These are phyloP conservation scores for Fusarium penzigii DNA, from an alignment of 2,329 filamentous ascomycete genomes.

Conservation along the genomic window DNA sequence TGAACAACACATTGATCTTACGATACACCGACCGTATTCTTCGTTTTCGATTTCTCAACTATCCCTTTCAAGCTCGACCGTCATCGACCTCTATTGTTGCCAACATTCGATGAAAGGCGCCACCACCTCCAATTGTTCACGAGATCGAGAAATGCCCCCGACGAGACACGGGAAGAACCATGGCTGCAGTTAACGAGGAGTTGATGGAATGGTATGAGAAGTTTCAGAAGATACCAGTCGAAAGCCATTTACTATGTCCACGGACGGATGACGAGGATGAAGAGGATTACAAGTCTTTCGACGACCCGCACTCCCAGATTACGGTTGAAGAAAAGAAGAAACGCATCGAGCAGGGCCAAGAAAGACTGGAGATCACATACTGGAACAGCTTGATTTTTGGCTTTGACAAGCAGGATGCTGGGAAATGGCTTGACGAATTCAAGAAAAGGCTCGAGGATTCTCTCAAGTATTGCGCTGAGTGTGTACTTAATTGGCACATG, in stretches of 20 bases:
- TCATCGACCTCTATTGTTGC: not conserved
- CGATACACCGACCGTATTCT: no score
- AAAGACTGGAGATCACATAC: constrained; percentile 63
- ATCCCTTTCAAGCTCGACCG: not conserved
- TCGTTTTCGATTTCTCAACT: not conserved
- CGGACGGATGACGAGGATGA: constrained; percentile 62
- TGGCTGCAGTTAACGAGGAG: constrained; percentile 43
- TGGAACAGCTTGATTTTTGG: constrained; percentile 70
- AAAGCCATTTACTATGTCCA: constrained; percentile 69
- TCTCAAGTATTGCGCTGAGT: constrained; percentile 67
- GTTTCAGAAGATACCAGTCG: constrained; percentile 44
- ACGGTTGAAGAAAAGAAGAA: constrained; percentile 51
- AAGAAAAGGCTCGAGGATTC: constrained; percentile 56
- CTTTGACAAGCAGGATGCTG: constrained; percentile 61
- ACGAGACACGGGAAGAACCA: constrained; percentile 25
- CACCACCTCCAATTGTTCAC: not conserved
- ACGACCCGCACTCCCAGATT: constrained; percentile 53
- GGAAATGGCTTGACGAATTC: constrained; percentile 62
- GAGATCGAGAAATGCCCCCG: constrained; percentile 23
- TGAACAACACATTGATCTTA: no score
- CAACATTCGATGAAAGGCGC: not conserved
- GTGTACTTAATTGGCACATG: constrained; percentile 74
- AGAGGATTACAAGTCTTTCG: constrained; percentile 55
- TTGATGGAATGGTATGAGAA: constrained; percentile 46
- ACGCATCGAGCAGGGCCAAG: constrained; percentile 55